These are phyloP conservation scores for Suhomyces chickasaworum DNA, from an alignment of 1,139 yeast species.

Conservation along the genomic window DNA sequence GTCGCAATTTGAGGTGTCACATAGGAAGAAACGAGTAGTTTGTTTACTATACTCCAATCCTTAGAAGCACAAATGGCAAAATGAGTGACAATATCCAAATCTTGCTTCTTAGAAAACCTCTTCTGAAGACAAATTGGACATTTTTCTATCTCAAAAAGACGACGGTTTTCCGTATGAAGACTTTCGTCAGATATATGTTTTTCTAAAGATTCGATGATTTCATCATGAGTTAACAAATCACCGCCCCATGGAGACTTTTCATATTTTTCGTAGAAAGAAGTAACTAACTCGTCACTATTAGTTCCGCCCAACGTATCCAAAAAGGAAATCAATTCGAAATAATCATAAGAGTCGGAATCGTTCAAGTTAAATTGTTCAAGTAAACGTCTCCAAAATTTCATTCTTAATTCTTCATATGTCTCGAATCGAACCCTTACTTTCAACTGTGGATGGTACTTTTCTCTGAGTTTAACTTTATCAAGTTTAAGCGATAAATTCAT, in stretches of 20 bases:
- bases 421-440: slow-evolving; percentile 66
- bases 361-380: slow-evolving; percentile 55
- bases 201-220: slow-evolving; percentile 60
- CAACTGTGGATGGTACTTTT: slow-evolving; percentile 53
- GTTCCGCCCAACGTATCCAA: slow-evolving; percentile 66
- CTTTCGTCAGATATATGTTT: slow-evolving; percentile 27
- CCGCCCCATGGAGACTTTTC: slow-evolving; percentile 53
- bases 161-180: slow-evolving; percentile 17
- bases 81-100: slow-evolving; percentile 77
- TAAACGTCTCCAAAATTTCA: slow-evolving; percentile 69
- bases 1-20: slow-evolving; percentile 84
- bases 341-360: slow-evolving; percentile 45
- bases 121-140: slow-evolving; percentile 81
- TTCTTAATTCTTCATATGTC: slow-evolving; percentile 65
- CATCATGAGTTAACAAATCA: slow-evolving; percentile 56
- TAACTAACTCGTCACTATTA: slow-evolving; percentile 50
- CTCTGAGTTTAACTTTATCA: slow-evolving; percentile 34
- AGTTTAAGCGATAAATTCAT: slow-evolving; percentile 42
- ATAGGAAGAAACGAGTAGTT: slow-evolving; percentile 65
- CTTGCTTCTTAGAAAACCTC: slow-evolving; percentile 55
- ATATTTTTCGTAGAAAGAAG: slow-evolving; percentile 44
- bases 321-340: slow-evolving; percentile 57
- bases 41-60: slow-evolving; percentile 72
- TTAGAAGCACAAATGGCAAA: slow-evolving; percentile 83
- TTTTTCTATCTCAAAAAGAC: slow-evolving; percentile 58